Conservation (phyloP, 768 basidiomycete genomes). For the Hygrophoropsis aurantiaca region DNA sequence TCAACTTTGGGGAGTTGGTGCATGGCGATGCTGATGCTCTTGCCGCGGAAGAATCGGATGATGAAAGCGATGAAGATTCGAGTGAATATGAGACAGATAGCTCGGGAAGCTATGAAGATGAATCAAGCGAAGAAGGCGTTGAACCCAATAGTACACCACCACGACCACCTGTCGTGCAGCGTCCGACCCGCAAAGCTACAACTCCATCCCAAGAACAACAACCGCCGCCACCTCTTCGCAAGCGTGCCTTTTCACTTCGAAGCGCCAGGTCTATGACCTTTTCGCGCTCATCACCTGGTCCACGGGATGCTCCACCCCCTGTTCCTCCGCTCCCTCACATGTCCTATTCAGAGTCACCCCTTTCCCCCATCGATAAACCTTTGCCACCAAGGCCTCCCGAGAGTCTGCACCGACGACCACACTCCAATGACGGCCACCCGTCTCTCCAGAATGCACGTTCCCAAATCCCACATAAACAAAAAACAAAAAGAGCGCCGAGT, state of each 20-base stretch:
- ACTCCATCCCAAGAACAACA: conserved; percentile 8
- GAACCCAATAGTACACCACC: background rate
- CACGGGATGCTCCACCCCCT: conserved; percentile 38
- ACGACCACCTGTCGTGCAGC: background rate
- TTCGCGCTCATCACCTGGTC: conserved; percentile 5
- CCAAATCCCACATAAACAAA: conserved; percentile 27
- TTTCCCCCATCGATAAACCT: conserved; percentile 37
- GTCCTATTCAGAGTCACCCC: conserved; percentile 31
- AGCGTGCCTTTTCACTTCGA: conserved; percentile 46
- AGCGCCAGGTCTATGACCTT: conserved; percentile 46
- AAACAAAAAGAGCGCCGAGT: conserved; percentile 44
- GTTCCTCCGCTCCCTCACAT: conserved; percentile 45
- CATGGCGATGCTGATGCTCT: conserved; percentile 79
- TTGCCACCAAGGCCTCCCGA: conserved; percentile 35
- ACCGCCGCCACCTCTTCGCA: conserved; percentile 5
- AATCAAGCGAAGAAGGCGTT: conserved; percentile 10
- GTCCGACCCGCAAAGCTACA: background rate
- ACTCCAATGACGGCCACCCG: conserved; percentile 16
- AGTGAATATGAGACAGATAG: conserved; percentile 35
- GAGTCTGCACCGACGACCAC: background rate
- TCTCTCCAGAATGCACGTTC: conserved; percentile 8
- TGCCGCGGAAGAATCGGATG: conserved; percentile 69
- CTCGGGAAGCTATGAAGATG: conserved; percentile 10
- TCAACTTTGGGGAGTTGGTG: conserved; percentile 80
- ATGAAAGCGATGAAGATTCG: conserved; percentile 36